Evolutionary conservation across 768 basidiomycete genomes (phyloP).

Genomic region (Pholiota molesta): DNA sequence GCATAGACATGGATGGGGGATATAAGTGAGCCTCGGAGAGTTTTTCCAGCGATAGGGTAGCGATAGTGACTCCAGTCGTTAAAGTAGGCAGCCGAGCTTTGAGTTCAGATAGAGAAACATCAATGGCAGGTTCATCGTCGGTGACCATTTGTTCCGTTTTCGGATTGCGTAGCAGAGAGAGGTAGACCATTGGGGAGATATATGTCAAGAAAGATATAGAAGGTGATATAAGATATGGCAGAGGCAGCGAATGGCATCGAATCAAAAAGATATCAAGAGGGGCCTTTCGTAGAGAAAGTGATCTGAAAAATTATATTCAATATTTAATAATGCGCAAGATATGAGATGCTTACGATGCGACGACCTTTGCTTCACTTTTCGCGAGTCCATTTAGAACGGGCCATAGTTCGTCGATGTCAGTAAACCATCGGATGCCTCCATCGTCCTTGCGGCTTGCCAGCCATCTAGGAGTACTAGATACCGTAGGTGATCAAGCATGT

Average conservation of each 20-base stretch:
- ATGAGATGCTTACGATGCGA: constrained; percentile 51
- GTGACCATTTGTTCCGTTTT: constrained; percentile 16
- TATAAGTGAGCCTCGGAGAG: constrained; percentile 40
- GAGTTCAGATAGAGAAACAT: constrained; percentile 56
- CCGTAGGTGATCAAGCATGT: constrained; percentile 56
- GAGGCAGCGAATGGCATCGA: constrained; percentile 65
- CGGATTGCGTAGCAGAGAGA: constrained; percentile 53
- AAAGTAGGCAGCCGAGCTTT: constrained; percentile 44
- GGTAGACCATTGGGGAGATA: constrained; percentile 70
- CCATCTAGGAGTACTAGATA: constrained; percentile 77
- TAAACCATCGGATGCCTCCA: constrained; percentile 77
- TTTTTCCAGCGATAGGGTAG: constrained; percentile 49
- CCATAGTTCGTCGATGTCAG: constrained; percentile 59
- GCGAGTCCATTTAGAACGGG: constrained; percentile 53
- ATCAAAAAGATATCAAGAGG: constrained; percentile 76
- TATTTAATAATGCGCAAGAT: constrained; percentile 5
- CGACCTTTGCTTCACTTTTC: constrained; percentile 50
- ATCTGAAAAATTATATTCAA: constrained; percentile 28
- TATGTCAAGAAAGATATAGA: constrained; percentile 75
- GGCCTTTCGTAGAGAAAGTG: constrained; percentile 38
- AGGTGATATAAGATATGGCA: constrained; percentile 72
- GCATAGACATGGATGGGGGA: constrained; percentile 48
- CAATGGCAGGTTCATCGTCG: constrained; percentile 40
- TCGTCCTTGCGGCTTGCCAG: constrained; percentile 63
- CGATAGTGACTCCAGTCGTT: constrained; percentile 55